These are phyloP conservation scores for Fusarium drepaniforme DNA, from an alignment of 2,329 filamentous ascomycete species.

Conservation along the genomic window DNA sequence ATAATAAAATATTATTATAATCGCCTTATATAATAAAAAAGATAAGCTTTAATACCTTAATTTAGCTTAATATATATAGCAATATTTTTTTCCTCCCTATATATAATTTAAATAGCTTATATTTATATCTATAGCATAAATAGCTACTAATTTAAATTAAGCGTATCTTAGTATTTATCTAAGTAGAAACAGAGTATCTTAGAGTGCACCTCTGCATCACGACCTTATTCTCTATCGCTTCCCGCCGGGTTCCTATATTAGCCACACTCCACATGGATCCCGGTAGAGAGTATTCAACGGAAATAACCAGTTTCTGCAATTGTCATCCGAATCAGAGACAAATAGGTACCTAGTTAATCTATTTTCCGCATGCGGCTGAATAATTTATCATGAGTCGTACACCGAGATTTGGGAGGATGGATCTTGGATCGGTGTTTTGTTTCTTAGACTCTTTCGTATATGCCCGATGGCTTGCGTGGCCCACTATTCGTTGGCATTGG, in stretches of 20 bases:
- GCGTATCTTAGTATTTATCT: too few relatives aligned
- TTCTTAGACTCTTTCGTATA: background rate
- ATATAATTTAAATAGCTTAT: too few relatives aligned
- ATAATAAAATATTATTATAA: too few relatives aligned
- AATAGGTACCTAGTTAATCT: background rate
- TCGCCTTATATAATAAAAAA: too few relatives aligned
- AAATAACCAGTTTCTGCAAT: slow-evolving; percentile 12
- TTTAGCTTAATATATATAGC: too few relatives aligned
- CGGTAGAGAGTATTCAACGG: slow-evolving; percentile 1
- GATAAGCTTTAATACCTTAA: too few relatives aligned
- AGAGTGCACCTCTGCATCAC: too few relatives aligned
- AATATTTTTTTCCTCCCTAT: too few relatives aligned
- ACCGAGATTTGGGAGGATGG: background rate
- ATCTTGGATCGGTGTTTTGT: background rate
- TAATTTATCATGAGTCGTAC: background rate
- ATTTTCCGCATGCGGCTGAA: background rate
- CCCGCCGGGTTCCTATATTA: slow-evolving; percentile 24
- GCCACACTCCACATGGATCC: slow-evolving; percentile 11
- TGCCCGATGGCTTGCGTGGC: slow-evolving; percentile 12
- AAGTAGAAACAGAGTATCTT: too few relatives aligned
- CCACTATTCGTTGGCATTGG: slow-evolving; percentile 18
- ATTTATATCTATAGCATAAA: too few relatives aligned
- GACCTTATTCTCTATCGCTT: background rate
- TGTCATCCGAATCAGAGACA: slow-evolving; percentile 6
- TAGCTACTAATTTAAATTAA: too few relatives aligned